phyloP scores from a whole-genome alignment of 2,329 filamentous ascomycete genomes.

The Blumeria hordei region DNA sequence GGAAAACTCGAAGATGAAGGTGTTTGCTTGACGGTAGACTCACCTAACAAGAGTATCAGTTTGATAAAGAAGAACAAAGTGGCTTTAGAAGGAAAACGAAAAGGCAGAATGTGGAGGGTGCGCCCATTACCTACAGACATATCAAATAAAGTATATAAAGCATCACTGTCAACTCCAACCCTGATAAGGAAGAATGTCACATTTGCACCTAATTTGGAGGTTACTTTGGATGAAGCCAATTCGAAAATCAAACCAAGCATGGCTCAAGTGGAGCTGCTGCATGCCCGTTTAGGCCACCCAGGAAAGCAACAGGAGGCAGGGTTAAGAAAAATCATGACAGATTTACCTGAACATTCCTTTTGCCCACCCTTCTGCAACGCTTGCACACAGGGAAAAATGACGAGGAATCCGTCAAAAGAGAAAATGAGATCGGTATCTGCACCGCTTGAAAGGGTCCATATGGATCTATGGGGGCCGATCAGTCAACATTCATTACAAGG shows the following conservation, averaged over 20 bases:
- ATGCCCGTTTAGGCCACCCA: not conserved
- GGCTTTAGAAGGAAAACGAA: not conserved
- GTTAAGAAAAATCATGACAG: not conserved
- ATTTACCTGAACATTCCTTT: not conserved
- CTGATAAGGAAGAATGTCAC: too few relatives aligned
- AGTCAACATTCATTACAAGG: not conserved
- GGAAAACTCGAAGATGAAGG: not conserved
- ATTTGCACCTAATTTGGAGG: too few relatives aligned
- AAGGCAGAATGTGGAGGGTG: not conserved
- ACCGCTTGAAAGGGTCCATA: not conserved
- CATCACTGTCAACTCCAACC: too few relatives aligned
- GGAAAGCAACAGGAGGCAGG: not conserved
- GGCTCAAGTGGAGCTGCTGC: not conserved
- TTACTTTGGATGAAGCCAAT: too few relatives aligned
- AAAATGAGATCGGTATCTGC: not conserved
- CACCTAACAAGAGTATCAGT: not conserved
- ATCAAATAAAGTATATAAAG: not conserved
- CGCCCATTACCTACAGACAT: not conserved
- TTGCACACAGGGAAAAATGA: not conserved
- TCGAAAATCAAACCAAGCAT: too few relatives aligned
- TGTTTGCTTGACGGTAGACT: not conserved
- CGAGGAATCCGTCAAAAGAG: not conserved
- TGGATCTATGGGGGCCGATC: not conserved
- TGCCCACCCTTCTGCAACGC: not conserved
- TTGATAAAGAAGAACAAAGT: not conserved